Evolutionary conservation across 345 rosid species (phyloP), one percentile per base, ranked within the genome.

Genomic region (Rhizophora mangle): DNA sequence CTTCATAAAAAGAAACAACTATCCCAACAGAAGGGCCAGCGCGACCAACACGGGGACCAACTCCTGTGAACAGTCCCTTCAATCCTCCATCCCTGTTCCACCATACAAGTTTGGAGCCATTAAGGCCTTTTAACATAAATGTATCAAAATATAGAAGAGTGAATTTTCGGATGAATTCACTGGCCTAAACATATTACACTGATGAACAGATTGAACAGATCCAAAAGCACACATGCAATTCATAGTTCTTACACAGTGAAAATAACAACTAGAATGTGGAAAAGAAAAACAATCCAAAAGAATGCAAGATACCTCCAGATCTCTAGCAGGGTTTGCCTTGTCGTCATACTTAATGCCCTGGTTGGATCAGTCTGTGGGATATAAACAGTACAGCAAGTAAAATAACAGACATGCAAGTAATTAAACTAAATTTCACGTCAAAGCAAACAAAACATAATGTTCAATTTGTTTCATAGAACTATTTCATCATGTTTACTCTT

Each of bases 341-440:
- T 87, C 19, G 93, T 88, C 98, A 95, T 92, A 63, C 51, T 85
- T 83, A 90, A 27, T 22, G 89, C 96, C 77, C 93, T 87, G 4
- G 56, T 39, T 43, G 91, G 96, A 74, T 95, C 96, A 78, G 70
- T 89, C 97, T 91, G 85, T 30, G 68, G 24, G 68, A n/a, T 20
- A 36, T 61, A 64, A 67, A 56, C 6, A 9, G 20, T n/a, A 8
- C 32, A 13, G 24, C 39, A 60, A 58, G 39, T 53, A 15, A 72
- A 21, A 43, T 21, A 54, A 30, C 22, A 21, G 24, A 19, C 53
- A 30, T 2, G 11, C 18, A 21, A 64, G 60, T 30, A 51, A 72
- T 26, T 56, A 56, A 24, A 24, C 60, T 56, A 56, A 24, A 56
- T 56, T 21, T 24, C 29, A 24, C 18, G 19, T 43, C 49, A 43